Base-by-base conservation (phyloP, 805 yeast species). In the Ogataea trehalophila region DNA sequence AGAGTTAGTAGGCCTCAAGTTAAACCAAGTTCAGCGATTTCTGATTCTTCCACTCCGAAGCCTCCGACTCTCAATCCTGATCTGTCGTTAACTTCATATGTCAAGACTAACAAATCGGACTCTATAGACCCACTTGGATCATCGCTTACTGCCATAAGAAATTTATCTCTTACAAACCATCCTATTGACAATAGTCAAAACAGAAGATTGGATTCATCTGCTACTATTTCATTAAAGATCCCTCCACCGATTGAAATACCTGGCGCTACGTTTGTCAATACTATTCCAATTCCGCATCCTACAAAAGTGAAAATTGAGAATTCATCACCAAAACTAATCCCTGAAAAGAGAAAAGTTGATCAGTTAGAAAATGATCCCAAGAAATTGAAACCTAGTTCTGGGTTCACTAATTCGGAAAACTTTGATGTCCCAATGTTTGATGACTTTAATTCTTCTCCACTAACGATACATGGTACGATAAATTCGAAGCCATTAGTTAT, bases 31-130 rank as follows among this genome's bases (percentile, higher is more conserved):
- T 9, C 46, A 20, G 35, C 43, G 20, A 18, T 41, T 20, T 22
- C 46, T 16, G 22, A 45, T 23, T 36, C 36, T 16, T 16, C 42
- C 23, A 39, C 34, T 8, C 33, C 49, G 16, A 49, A 39, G 17
- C 58, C 55, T 18, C 62, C 63, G 2, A 51, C 57, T 8, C 51
- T 42, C 37, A 41, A 41, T 20, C 59, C 61, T n/a, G 64, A 59
- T 46, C 34, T 45, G 29, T 51, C 50, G 3, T 39, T 59, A 44
- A 60, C 63, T 13, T 45, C 50, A 6, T 52, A 44, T 43, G 53
- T 52, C 16, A 52, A 36, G 33, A 42, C 40, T 11, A 23, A 39
- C 13, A 42, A 14, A 18, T 17, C 43, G 4, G 50, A 46, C 7
- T 33, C 36, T 15, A 20, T 45, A 29, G 43, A 39, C 17, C 38